Evolutionary conservation across 192 early-diverging fungal genomes (phyloP).

Genomic region (Linnemannia schmuckeri): DNA sequence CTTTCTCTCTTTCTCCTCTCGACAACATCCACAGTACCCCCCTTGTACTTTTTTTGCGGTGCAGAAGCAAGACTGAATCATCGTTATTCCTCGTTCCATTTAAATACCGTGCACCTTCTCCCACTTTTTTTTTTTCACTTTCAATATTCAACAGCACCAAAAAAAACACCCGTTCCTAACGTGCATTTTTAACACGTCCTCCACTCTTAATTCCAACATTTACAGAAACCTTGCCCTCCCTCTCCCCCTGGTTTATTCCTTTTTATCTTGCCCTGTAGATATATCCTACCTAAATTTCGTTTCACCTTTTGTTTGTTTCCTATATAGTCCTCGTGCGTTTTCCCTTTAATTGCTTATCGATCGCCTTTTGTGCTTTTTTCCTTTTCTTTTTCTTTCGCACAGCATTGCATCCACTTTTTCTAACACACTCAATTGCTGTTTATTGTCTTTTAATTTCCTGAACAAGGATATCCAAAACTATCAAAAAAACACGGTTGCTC

Average conservation of each 20-base stretch:
- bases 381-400: not conserved
- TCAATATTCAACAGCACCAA: not conserved
- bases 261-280: not conserved
- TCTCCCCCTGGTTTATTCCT: not conserved
- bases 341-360: not conserved
- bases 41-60: not conserved
- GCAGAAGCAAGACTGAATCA: constrained; percentile 1
- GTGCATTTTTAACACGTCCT: not conserved
- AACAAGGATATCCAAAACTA: not conserved
- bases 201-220: not conserved
- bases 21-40: not conserved
- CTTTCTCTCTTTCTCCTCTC: not conserved
- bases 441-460: not conserved
- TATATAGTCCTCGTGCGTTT: not conserved
- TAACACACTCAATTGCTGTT: no score
- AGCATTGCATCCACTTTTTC: not conserved
- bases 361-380: not conserved
- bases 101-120: not conserved
- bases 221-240: not conserved
- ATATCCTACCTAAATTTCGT: not conserved
- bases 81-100: not conserved
- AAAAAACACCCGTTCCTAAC: not conserved
- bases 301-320: not conserved
- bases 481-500: constrained; percentile 4
- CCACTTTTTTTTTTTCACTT: not conserved